These are phyloP conservation scores for Penicillium psychrofluorescens DNA, from an alignment of 495 filamentous ascomycete genomes.

Conservation along the genomic window DNA sequence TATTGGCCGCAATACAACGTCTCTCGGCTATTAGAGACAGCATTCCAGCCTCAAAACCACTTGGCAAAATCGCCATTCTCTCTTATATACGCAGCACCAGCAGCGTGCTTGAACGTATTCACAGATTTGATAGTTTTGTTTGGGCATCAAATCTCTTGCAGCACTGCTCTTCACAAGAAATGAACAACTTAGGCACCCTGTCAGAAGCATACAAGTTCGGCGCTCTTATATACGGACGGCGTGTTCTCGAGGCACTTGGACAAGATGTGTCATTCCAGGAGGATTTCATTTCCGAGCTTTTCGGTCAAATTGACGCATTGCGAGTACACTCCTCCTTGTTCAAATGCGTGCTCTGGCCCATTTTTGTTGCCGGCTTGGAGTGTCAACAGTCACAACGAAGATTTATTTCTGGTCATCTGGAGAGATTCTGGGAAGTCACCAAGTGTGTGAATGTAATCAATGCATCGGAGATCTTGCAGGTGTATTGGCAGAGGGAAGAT, in stretches of 20 bases:
- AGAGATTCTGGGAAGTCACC: constrained; percentile 30
- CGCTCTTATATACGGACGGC: constrained; percentile 24
- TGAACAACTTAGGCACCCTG: constrained; percentile 13
- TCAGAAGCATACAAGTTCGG: constrained; percentile 26
- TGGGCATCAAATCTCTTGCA: constrained; percentile 26
- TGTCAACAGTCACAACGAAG: constrained; percentile 19
- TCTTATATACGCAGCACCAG: constrained; percentile 7
- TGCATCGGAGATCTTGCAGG: constrained; percentile 21
- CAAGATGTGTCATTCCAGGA: constrained; percentile 12
- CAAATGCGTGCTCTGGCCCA: constrained; percentile 53
- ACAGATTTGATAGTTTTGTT: constrained; percentile 23
- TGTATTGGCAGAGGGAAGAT: constrained; percentile 19
- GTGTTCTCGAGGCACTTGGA: constrained; percentile 22
- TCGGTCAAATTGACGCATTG: constrained; percentile 35
- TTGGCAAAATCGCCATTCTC: neutral
- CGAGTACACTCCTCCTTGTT: constrained; percentile 37
- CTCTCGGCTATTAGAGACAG: constrained; percentile 26
- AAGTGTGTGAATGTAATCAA: constrained; percentile 33
- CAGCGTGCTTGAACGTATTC: constrained; percentile 14
- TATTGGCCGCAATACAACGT: constrained; percentile 25
- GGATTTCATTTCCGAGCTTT: constrained; percentile 33
- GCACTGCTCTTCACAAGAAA: constrained; percentile 14
- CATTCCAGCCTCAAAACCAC: constrained; percentile 8
- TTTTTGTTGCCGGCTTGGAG: constrained; percentile 49
- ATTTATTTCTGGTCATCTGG: constrained; percentile 20